A percentile compares a stretch with the other conserved stretches of the same genome.
These are phyloP conservation scores for Saccharomycopsis synnaedendra DNA, from an alignment of 805 yeast genomes.

Conservation along the genomic window DNA sequence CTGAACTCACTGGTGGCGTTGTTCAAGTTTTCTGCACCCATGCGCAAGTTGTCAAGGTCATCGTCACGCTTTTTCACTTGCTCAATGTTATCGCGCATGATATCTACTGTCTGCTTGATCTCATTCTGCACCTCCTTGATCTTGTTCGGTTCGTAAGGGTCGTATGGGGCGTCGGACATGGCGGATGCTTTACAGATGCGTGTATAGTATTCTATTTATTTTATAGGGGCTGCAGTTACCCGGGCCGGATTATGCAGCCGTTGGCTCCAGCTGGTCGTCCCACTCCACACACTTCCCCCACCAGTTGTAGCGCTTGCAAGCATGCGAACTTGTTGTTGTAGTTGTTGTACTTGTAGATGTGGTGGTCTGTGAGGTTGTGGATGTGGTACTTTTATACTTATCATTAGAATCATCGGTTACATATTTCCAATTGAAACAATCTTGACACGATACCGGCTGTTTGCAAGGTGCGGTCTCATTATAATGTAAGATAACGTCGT, in stretches of 20 bases:
- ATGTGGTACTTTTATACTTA: conserved; percentile 23
- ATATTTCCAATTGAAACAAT: conserved; percentile 83
- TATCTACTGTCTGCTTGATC: conserved; percentile 92
- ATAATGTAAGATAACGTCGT: conserved; percentile 59
- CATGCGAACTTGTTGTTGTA: conserved; percentile 19
- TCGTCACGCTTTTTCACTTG: conserved; percentile 94
- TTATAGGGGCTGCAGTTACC: not conserved
- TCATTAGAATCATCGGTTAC: conserved; percentile 31
- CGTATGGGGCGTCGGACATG: conserved; percentile 1
- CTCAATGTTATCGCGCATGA: conserved; percentile 95
- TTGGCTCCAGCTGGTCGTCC: conserved; percentile 17
- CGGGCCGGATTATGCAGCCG: no score
- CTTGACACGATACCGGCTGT: conserved; percentile 74
- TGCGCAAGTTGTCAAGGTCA: conserved; percentile 82
- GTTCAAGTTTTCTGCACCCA: conserved; percentile 86
- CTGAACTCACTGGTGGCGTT: conserved; percentile 90
- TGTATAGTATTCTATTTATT: no score
- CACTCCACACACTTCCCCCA: conserved; percentile 50
- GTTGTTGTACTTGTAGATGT: conserved; percentile 17
- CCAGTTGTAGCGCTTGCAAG: conserved; percentile 27
- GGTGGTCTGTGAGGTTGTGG: conserved; percentile 16
- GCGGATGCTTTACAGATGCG: no score
- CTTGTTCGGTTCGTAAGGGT: conserved; percentile 2
- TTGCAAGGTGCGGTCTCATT: conserved; percentile 69
- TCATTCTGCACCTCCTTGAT: conserved; percentile 65